These are phyloP conservation scores for Discostella stelligeroides DNA, from an alignment of 108 stramenopile genomes.

Conservation along the genomic window DNA sequence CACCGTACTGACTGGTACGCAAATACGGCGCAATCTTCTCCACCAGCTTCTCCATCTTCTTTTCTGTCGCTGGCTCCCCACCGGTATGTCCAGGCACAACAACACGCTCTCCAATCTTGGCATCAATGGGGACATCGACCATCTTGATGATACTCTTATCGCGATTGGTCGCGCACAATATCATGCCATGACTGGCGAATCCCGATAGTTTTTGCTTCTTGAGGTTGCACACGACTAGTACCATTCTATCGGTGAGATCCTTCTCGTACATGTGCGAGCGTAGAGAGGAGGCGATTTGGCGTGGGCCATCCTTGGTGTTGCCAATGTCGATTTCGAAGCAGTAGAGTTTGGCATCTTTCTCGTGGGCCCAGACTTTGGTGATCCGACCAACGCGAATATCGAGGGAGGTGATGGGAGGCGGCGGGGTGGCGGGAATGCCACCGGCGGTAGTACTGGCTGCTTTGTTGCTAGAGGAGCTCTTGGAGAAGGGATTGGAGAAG, in stretches of 20 bases:
- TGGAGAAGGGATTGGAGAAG: conserved; percentile 1
- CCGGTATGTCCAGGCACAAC: conserved; percentile 73
- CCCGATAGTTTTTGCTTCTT: conserved; percentile 94
- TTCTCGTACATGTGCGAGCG: conserved; percentile 76
- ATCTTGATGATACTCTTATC: conserved; percentile 91
- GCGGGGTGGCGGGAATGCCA: background rate
- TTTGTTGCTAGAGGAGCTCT: background rate
- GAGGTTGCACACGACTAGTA: conserved; percentile 97
- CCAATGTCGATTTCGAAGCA: conserved; percentile 99
- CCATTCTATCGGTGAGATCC: conserved; percentile 87
- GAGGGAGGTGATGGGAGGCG: conserved; percentile 81
- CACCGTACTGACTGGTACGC: conserved; percentile 68
- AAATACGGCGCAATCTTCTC: conserved; percentile 62
- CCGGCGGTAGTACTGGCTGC: background rate
- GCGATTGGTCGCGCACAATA: conserved; percentile 91
- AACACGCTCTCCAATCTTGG: conserved; percentile 92
- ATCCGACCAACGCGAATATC: conserved; percentile 92
- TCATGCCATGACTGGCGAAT: conserved; percentile 97
- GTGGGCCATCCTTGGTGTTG: conserved; percentile 82
- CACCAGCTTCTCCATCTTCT: conserved; percentile 95
- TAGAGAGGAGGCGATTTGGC: conserved; percentile 94
- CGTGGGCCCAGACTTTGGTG: conserved; percentile 92
- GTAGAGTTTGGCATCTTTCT: conserved; percentile 95
- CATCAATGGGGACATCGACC: conserved; percentile 90
- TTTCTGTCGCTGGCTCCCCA: conserved; percentile 84